Percentiles rank a stretch among this genome's conserved stretches.
phyloP scores from a whole-genome alignment of 2,329 filamentous ascomycete genomes.

The Emergomyces orientalis region DNA sequence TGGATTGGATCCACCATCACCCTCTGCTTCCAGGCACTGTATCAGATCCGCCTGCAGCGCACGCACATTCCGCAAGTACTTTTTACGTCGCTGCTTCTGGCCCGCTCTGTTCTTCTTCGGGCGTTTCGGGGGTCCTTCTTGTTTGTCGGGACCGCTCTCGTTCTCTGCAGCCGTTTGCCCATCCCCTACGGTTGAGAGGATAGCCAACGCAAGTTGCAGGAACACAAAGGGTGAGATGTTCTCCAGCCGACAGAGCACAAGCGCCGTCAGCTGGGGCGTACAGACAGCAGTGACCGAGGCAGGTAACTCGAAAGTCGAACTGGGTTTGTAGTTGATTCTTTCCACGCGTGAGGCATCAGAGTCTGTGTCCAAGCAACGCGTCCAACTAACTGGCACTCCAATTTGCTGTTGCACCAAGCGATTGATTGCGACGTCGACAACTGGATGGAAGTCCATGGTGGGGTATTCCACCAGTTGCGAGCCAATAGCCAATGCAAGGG shows the following conservation, averaged over 20 bases:
- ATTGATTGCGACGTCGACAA: constrained; percentile 11
- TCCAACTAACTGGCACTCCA: constrained; percentile 6
- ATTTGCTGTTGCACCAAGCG: constrained; percentile 10
- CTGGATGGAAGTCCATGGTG: constrained; percentile 7
- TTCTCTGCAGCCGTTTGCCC: constrained; percentile 7
- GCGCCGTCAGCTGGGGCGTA: constrained; percentile 14
- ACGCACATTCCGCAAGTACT: constrained; percentile 8
- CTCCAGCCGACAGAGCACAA: constrained; percentile 17
- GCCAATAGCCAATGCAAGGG: neutral
- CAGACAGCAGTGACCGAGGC: constrained; percentile 16
- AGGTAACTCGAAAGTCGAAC: constrained; percentile 12
- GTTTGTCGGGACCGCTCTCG: constrained; percentile 8
- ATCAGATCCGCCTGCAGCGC: constrained; percentile 11
- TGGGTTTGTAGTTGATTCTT: constrained; percentile 10
- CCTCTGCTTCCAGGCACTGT: constrained; percentile 6
- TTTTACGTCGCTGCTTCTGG: constrained; percentile 11
- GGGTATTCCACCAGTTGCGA: constrained; percentile 12
- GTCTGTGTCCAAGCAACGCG: constrained; percentile 9
- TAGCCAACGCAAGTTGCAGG: constrained; percentile 10
- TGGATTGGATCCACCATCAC: constrained; percentile 3
- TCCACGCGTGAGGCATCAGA: constrained; percentile 10
- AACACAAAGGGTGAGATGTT: constrained; percentile 16
- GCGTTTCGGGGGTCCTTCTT: constrained; percentile 1
- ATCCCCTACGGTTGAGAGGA: constrained; percentile 9
- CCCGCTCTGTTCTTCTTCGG: constrained; percentile 8